Conservation (phyloP, 805 yeast species). For the Hemisphaericaspora nanyangensis region DNA sequence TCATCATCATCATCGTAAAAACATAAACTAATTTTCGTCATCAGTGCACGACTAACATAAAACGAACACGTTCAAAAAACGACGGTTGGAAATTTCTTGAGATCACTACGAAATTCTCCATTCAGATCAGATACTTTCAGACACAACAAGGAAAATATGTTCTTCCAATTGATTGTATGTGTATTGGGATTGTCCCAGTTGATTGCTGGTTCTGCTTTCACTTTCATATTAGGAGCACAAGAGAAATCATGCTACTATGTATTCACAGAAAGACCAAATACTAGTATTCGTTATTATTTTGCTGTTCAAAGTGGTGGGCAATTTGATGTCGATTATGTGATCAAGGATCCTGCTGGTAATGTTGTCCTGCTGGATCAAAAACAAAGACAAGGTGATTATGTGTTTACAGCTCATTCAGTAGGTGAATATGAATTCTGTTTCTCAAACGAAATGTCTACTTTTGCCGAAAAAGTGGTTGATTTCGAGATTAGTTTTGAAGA, state of each 20-base stretch:
- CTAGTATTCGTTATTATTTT: constrained; percentile 70
- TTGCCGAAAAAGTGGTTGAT: constrained; percentile 79
- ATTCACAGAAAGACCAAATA: constrained; percentile 54
- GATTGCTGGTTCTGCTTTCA: constrained; percentile 55
- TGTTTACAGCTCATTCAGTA: constrained; percentile 54
- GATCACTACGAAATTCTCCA: too few relatives aligned
- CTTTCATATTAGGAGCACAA: constrained; percentile 71
- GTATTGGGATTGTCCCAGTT: constrained; percentile 24
- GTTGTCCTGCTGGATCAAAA: constrained; percentile 52
- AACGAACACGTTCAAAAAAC: too few relatives aligned
- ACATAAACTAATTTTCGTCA: too few relatives aligned
- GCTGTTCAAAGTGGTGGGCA: constrained; percentile 81
- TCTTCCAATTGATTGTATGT: constrained; percentile 11
- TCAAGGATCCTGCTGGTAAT: constrained; percentile 55
- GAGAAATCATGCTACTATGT: constrained; percentile 71
- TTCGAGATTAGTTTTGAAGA: constrained; percentile 65
- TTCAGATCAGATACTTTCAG: too few relatives aligned
- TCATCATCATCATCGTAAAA: too few relatives aligned
- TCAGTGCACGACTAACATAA: too few relatives aligned
- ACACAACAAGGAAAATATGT: too few relatives aligned
- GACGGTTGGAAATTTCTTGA: too few relatives aligned
- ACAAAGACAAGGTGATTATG: constrained; percentile 77
- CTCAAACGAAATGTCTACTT: constrained; percentile 74
- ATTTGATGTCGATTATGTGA: constrained; percentile 72
- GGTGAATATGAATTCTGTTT: constrained; percentile 93